Base-by-base conservation (phyloP, 257 asterid species). In the Anisodus tanguticus region DNA sequence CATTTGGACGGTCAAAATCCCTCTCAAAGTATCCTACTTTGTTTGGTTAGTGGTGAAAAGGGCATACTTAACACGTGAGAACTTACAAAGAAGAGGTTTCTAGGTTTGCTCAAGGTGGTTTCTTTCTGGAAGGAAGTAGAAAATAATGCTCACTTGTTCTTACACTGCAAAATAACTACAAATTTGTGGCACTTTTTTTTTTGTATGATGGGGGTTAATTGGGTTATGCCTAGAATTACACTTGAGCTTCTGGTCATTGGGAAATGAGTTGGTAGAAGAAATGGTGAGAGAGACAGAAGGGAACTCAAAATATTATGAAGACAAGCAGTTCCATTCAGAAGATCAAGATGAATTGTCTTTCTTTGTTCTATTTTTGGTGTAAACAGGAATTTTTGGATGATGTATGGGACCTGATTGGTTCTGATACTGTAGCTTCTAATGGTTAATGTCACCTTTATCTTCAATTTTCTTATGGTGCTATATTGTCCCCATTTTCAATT, bases 371-470 rank as follows among this genome's bases (percentile, higher is more conserved):
- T 39, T 15, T 35, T 15, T 67, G 51, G 77, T 37, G 77, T 68
- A 39, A 68, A 39, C 53, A 39, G 26, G 13, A 68, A 15, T 15
- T 68, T 67, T 68, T 68, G 0, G 7, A 68, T 68, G n/a, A 37
- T 37, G 5, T 15, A 39, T 68, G 77, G 8, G 51, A 68, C 51
- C 45, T 4, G 49, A 37, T 31, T 31, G 35, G 35, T 31, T 31
- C 35, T 31, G 35, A 6, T 22, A 74, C 3, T 74, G 81, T 74
- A 74, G 59, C 59, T 72, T 74, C 62, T 74, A 12, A 74, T 47
- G 63, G 81, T 26, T 76, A 3, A 22, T 47, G 35, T 72, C 19
- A 10, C 37, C 60, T 51, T 72, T 55, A 54, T 59, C 22, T 72
- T 74, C 16, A 67, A 54, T 49, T 66, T 58, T 83, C 49, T 37